Evolutionary conservation across 139 green algal genomes (phyloP), one percentile per base, ranked within the genome.

Genomic region (Closterium sp.): DNA sequence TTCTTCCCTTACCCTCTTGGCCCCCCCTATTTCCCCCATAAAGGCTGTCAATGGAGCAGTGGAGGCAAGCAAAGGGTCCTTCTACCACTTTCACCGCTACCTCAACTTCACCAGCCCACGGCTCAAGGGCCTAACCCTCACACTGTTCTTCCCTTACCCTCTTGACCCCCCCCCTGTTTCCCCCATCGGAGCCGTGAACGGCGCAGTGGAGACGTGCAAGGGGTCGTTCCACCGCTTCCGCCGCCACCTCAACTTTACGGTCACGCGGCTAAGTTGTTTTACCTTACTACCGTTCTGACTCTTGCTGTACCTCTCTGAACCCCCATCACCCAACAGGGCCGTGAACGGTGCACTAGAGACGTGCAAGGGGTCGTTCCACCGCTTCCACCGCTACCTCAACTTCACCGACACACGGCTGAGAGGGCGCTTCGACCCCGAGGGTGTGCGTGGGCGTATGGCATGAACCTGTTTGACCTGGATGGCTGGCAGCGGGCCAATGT

Each of bases 321-420:
- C n/a, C 2, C 3, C 4, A 9, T 7, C 38, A 1, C 38, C 10
- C 43, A 25, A 25, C 89, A 92, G 89, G 1, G 93, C 90, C 33
- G 91, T 94, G n/a, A 92, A 89, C n/a, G 91, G 91, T 4, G 91
- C 91, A 21, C 88, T 94, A 16, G 91, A 94, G 91, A 94, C 91
- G 55, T 94, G 91, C 35, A 81, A 91, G 28, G 91, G 93, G 23
- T 34, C 33, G 3, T 94, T 94, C 64, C 91, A 94, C 35, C 88
- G 91, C 21, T 94, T 93, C 43, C 84, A 93, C 66, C 90, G 89
- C 33, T 94, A 94, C 84, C 84, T 93, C 34, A 93, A 93, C 30
- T 93, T 93, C 85, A 92, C 91, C 3, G 31, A 93, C 33, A 34
- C 87, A 23, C 32, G 34, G 21, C 89, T 93, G 8, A 90, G 55